Base-by-base conservation (phyloP, 2,329 filamentous ascomycete species). In the Chrysoporthe austroafricana region DNA sequence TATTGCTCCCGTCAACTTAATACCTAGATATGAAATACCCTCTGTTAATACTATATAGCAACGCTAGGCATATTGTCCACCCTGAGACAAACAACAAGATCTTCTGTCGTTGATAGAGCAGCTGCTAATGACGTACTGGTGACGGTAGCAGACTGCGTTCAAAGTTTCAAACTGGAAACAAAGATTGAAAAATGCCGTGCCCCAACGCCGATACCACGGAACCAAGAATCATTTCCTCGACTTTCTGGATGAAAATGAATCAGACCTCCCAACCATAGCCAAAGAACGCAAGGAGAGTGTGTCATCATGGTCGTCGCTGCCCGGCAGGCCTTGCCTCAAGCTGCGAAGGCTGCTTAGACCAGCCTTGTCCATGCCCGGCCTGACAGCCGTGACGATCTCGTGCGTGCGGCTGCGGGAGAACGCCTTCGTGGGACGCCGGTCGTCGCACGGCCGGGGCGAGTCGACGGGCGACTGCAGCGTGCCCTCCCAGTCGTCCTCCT, bases 291-390 rank as follows among this genome's bases (percentile, higher is more conserved):
- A 54, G 13, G 68, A 70, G 26, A 48, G 54, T 1, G 62, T 63
- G 13, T 70, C 68, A 6, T 70, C 68, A 8, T 68, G 63, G 4
- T 70, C 68, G 7, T 70, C 63, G n/a, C 59, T 59, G 43, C 63
- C 62, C 0, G 68, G 46, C 21, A 64, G 46, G 4, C 68, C 66
- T 14, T 66, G 68, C 34, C 68, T 65, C 59, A 68, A 56, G 14
- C 64, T 68, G 32, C 66, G 66, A 4, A 70, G 56, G 26, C 62
- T 68, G 50, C 63, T 66, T 14, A 70, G 59, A 2, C 68, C 68
- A 32, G 68, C 68, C 54, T 66, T 62, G 21, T 70, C 68, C 68
- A 70, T 70, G 5, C 68, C 68, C 7, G 63, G 66, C 26, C 63
- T 61, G 14, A 68, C 42, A 9, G 39, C 68, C 8, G 67, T 62